Evolutionary conservation across 2,329 filamentous ascomycete species (phyloP).

Genomic region (Aspergillus clavatus): DNA sequence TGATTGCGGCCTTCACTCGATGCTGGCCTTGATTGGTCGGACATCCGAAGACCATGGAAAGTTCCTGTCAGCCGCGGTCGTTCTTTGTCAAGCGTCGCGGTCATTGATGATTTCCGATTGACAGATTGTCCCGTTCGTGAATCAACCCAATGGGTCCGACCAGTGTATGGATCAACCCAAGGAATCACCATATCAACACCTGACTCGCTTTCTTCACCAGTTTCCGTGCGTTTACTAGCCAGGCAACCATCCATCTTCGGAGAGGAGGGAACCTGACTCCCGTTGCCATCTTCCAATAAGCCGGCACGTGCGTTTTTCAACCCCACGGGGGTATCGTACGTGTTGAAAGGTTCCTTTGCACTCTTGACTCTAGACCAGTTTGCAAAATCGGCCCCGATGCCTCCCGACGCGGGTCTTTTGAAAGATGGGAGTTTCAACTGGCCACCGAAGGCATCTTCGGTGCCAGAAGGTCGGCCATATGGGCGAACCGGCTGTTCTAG

Average conservation of each 20-base stretch:
- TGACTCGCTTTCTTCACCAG: background rate
- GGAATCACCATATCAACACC: conserved; percentile 20
- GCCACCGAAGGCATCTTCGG: conserved; percentile 23
- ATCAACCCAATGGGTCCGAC: conserved; percentile 31
- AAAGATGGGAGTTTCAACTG: conserved; percentile 30
- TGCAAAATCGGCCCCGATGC: conserved; percentile 24
- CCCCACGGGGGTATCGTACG: conserved; percentile 5
- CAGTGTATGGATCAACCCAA: conserved; percentile 60
- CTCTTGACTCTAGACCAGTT: conserved; percentile 42
- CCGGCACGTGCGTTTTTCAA: conserved; percentile 3
- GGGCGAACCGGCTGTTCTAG: background rate
- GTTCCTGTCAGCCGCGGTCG: conserved; percentile 17
- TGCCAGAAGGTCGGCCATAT: conserved; percentile 2
- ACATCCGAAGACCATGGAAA: conserved; percentile 5
- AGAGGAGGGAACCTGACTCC: background rate
- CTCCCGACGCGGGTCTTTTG: conserved; percentile 9
- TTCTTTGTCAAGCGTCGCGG: conserved; percentile 5
- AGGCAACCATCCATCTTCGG: background rate
- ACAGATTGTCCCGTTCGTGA: conserved; percentile 33
- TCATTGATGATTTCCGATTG: conserved; percentile 8
- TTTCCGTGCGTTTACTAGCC: background rate
- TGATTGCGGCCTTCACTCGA: conserved; percentile 17
- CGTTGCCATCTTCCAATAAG: background rate
- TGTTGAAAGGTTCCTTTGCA: conserved; percentile 17
- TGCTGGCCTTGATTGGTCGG: conserved; percentile 10